Percentiles rank a stretch among this genome's conserved stretches.
Evolutionary conservation across 2,329 filamentous ascomycete species (phyloP).

Genomic region (Plectosphaerella cucumerina): DNA sequence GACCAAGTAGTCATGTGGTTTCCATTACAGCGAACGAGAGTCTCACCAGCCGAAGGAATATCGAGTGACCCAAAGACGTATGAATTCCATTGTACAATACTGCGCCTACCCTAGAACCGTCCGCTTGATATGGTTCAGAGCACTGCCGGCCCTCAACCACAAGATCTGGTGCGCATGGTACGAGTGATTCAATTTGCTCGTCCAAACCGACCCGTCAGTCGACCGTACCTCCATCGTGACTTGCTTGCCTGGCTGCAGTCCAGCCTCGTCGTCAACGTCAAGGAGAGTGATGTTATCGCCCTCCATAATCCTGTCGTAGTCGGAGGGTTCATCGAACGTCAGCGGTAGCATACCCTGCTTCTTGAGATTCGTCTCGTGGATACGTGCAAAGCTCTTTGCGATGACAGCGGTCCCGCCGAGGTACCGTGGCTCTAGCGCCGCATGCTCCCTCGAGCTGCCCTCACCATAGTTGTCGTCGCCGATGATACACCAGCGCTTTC

Average conservation of each 20-base stretch:
- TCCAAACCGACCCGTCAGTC: constrained; percentile 20
- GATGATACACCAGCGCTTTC: constrained; percentile 25
- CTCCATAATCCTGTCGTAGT: constrained; percentile 66
- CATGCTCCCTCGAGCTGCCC: constrained; percentile 81
- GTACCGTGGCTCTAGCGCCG: constrained; percentile 80
- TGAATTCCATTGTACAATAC: constrained; percentile 22
- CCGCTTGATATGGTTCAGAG: constrained; percentile 32
- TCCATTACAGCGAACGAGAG: no score
- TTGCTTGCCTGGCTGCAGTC: constrained; percentile 20
- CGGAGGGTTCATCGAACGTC: constrained; percentile 67
- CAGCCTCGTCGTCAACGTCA: constrained; percentile 8
- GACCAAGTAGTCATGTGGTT: no score
- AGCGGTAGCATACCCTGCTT: constrained; percentile 60
- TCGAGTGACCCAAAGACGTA: no score
- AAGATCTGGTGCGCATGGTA: constrained; percentile 24
- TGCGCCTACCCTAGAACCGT: constrained; percentile 74
- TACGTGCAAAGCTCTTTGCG: constrained; percentile 77
- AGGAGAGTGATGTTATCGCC: constrained; percentile 6
- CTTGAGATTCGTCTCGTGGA: constrained; percentile 92
- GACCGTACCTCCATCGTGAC: constrained; percentile 23
- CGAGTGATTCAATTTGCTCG: constrained; percentile 24
- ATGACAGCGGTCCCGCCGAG: constrained; percentile 80
- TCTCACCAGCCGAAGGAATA: no score
- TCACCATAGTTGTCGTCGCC: constrained; percentile 66
- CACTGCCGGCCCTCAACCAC: constrained; percentile 28